Evolutionary conservation across 2,329 filamentous ascomycete genomes (phyloP), one percentile per base, ranked within the genome.

Genomic region (Cladophialophora carrionii): DNA sequence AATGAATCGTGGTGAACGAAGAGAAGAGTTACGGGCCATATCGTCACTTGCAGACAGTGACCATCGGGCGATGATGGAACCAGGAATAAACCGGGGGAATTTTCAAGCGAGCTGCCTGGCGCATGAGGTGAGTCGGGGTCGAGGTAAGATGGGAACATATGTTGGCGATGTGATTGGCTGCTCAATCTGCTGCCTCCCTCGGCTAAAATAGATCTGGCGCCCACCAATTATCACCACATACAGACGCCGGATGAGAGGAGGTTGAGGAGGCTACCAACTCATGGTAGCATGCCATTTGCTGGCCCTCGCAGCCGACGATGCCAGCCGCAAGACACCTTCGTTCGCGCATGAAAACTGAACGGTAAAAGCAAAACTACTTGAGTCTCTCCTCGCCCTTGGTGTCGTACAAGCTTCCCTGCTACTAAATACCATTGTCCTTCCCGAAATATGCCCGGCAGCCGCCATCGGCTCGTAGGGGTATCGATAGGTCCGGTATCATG

Each of bases 1-100:
- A 22, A 29, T 24, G 48, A 52, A 52, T 17, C 22, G 17, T 52
- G 48, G 20, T 52, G 48, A 52, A 24, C 10, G 48, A 24, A 52
- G 9, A 58, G 37, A 43, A 43, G 37, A 43, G 37, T 17, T 43
- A 14, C n/a, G 37, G 37, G 17, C 37, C 37, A 58, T 51, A 58
- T 58, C 56, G 56, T 58, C 56, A 58, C 56, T 29, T 24, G 56
- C 37, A 34, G 56, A 51, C 56, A 37, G 26, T 37, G 29, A 17
- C 22, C 26, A 24, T 61, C 57, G 57, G 48, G 32, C 57, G 57
- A 61, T 52, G 57, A 34, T 52, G 57, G 57, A 43, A 51, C 48
- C 17, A 52, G 48, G 48, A 52, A 52, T 49, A 65, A 65, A 61
- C 63, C 57, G 63, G 63, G 63, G 48, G 37, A 55, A 49, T 64